Conservation (phyloP, 306 rosid genomes). For the Carpinus viminea region DNA sequence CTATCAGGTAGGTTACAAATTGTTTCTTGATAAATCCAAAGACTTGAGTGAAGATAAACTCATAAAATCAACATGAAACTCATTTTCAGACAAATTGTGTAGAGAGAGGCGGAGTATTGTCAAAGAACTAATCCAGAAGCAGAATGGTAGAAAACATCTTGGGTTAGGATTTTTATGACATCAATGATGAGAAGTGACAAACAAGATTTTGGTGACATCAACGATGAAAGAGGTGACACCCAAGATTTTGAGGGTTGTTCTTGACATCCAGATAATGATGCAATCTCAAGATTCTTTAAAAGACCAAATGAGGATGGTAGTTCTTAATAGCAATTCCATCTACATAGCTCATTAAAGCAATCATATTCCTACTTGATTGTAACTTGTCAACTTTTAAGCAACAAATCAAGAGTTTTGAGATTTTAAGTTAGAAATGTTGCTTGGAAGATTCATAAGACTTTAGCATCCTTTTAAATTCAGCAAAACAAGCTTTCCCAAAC, state of each 20-base stretch:
- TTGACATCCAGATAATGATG: too few species aligned
- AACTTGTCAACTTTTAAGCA: neutral
- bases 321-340: too few species aligned
- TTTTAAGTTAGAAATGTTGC: neutral
- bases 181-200: neutral
- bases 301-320: neutral
- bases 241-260: too few species aligned
- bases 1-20: neutral
- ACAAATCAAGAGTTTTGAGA: too few species aligned
- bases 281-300: neutral
- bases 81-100: too few species aligned
- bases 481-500: neutral
- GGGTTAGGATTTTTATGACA: too few species aligned
- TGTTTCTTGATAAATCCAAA: neutral
- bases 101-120: too few species aligned
- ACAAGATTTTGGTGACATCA: too few species aligned
- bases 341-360: neutral
- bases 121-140: too few species aligned
- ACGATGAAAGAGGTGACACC: neutral
- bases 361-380: neutral
- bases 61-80: neutral
- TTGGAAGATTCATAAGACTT: neutral
- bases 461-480: neutral
- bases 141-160: too few species aligned
- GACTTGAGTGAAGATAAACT: neutral